These are phyloP conservation scores for Fusarium xyrophilum DNA, from an alignment of 2,329 filamentous ascomycete species.

Conservation along the genomic window DNA sequence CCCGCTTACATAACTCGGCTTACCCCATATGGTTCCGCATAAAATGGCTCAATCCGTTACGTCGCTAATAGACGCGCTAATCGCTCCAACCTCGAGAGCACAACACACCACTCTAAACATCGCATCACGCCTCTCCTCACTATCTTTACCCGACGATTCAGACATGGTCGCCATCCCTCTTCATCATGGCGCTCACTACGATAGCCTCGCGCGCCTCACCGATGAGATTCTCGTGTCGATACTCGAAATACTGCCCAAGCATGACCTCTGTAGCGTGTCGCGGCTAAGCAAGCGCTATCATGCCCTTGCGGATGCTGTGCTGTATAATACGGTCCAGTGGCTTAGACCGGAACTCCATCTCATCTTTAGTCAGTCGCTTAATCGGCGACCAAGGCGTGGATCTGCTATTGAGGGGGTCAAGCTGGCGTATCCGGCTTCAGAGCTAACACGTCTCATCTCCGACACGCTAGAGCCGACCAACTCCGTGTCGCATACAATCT, in stretches of 20 bases:
- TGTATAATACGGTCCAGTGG: constrained; percentile 57
- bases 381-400: constrained; percentile 54
- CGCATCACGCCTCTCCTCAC: not conserved
- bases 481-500: constrained; percentile 54
- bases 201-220: constrained; percentile 44
- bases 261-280: constrained; percentile 54
- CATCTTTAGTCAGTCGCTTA: constrained; percentile 56
- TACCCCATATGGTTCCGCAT: constrained; percentile 22
- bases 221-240: constrained; percentile 52
- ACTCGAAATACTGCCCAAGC: constrained; percentile 49
- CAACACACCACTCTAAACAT: constrained; percentile 11
- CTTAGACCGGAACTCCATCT: constrained; percentile 56
- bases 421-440: constrained; percentile 54
- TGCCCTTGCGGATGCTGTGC: constrained; percentile 53
- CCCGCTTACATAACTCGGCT: constrained; percentile 20
- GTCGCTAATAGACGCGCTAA: constrained; percentile 12
- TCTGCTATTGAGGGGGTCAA: constrained; percentile 55
- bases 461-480: constrained; percentile 50
- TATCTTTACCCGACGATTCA: not conserved
- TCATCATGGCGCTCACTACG: constrained; percentile 8
- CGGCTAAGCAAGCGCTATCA: constrained; percentile 53
- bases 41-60: constrained; percentile 18
- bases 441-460: constrained; percentile 52
- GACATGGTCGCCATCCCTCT: constrained; percentile 16
- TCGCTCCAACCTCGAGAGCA: constrained; percentile 2